Conservation (phyloP, 768 basidiomycete genomes). For the Lentinula boryana region DNA sequence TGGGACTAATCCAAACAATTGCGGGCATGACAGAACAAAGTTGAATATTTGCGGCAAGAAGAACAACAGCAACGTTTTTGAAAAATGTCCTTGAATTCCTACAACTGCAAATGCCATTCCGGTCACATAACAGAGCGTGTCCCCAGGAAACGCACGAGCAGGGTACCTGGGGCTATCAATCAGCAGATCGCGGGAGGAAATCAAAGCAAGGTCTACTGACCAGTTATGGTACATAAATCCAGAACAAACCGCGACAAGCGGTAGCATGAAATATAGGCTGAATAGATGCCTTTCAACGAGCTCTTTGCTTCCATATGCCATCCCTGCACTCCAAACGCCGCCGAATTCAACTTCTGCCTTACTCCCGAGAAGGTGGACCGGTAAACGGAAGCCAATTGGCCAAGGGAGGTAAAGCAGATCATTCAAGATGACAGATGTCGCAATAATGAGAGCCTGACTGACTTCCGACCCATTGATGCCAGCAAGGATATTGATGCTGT, state of each 20-base stretch:
- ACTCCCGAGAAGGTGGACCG: conserved; percentile 62
- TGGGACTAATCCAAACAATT: conserved; percentile 88
- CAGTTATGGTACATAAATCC: conserved; percentile 97
- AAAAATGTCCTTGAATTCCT: conserved; percentile 95
- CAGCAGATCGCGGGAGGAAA: neutral
- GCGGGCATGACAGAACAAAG: conserved; percentile 90
- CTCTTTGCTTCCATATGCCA: conserved; percentile 80
- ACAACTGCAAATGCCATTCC: conserved; percentile 99
- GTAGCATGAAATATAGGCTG: conserved; percentile 96
- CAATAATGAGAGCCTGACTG: conserved; percentile 88
- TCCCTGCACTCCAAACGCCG: conserved; percentile 77
- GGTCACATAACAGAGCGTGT: conserved; percentile 95
- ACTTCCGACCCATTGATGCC: conserved; percentile 97
- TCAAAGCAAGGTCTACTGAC: conserved; percentile 36
- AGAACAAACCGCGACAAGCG: conserved; percentile 82
- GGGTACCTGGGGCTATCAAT: conserved; percentile 68
- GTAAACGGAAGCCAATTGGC: conserved; percentile 69
- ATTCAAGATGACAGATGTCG: conserved; percentile 84
- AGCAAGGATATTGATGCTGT: conserved; percentile 97
- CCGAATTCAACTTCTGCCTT: conserved; percentile 67
- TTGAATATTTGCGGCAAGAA: conserved; percentile 99
- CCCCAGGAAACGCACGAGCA: conserved; percentile 90
- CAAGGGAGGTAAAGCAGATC: conserved; percentile 93
- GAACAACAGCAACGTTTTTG: conserved; percentile 93
- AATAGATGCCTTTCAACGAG: conserved; percentile 92